Evolutionary conservation across 768 basidiomycete species (phyloP), one percentile per base, ranked within the genome.

Genomic region (Fibroporia radiculosa): DNA sequence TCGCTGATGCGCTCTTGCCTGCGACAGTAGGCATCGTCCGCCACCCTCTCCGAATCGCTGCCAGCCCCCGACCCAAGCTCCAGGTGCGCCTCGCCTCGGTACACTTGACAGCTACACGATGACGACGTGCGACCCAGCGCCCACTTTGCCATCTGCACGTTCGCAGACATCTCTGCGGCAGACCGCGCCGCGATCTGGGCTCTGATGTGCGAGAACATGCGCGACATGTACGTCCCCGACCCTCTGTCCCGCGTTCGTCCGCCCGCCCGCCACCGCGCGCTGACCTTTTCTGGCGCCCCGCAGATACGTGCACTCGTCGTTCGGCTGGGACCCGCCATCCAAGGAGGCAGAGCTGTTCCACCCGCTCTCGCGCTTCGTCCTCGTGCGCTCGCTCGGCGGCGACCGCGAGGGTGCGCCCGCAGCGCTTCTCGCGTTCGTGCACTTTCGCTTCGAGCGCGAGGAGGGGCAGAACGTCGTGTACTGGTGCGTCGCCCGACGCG

Each of bases 361-460:
- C 23, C 11, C 13, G 12, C 6, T 38, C 4, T 43, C 54, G 5
- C 29, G 54, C 7, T 55, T 39, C 31, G 44, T 53, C 13, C 7
- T 48, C 11, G 34, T 42, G n/a, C 42, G n/a, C 16, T 40, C 18
- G 73, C 6, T 40, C 53, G 20, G 38, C 18, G 1, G 24, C 23
- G 29, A 11, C 28, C 13, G 32, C 27, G 8, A n/a, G 34, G 40
- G 33, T 28, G 56, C 47, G 34, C 44, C 55, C 19, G 40, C 51
- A 46, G 11, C 29, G 14, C 14, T 66, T 2, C 40, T 63, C 7
- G 74, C 67, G 7, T 75, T 66, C 54, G 51, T 70, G 13, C 77
- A 78, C 64, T 89, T 90, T 58, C 77, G 87, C 1, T 91, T 91
- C 48, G 87, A 89, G 44, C 56, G 65, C 23, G 89, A 91, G 50